Conservation (phyloP, 1,284 basidiomycete species). For the Boletus holoroseus region DNA sequence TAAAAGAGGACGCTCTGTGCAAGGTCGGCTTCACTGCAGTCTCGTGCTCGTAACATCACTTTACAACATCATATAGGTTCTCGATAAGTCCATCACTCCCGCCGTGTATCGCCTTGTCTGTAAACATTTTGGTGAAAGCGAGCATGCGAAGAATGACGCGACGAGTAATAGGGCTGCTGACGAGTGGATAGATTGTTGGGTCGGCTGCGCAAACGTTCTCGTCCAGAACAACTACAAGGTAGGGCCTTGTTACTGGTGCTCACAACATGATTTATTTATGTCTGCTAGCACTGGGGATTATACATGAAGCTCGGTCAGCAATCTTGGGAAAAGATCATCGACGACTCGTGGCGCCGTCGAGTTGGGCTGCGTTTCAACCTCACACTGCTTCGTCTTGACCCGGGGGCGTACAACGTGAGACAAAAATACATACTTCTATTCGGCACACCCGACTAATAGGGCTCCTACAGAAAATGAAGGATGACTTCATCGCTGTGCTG, state of each 20-base stretch:
- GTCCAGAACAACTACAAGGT: conserved; percentile 57
- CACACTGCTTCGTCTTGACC: conserved; percentile 60
- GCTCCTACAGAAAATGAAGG: conserved; percentile 41
- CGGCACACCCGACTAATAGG: background rate
- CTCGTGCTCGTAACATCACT: background rate
- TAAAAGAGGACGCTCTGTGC: conserved; percentile 41
- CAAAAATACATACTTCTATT: background rate
- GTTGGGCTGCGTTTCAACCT: conserved; percentile 69
- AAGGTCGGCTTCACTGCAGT: conserved; percentile 33
- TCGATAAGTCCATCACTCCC: conserved; percentile 52
- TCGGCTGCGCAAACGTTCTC: conserved; percentile 64
- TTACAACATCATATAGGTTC: conserved; percentile 37
- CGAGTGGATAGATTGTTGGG: conserved; percentile 72
- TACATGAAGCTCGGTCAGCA: conserved; percentile 55
- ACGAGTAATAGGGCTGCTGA: conserved; percentile 36
- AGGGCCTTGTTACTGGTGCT: conserved; percentile 13
- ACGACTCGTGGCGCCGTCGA: conserved; percentile 51
- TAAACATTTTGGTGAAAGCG: conserved; percentile 41
- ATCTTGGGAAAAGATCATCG: conserved; percentile 57
- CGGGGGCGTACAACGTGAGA: conserved; percentile 56
- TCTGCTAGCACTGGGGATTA: conserved; percentile 55
- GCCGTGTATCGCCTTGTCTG: conserved; percentile 61
- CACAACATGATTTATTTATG: conserved; percentile 4
- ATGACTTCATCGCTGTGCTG: conserved; percentile 54
- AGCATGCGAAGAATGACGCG: conserved; percentile 30